A percentile compares a stretch with the other conserved stretches of the same genome.
Conservation (phyloP, 495 filamentous ascomycete genomes). For the Xylaria castorea region DNA sequence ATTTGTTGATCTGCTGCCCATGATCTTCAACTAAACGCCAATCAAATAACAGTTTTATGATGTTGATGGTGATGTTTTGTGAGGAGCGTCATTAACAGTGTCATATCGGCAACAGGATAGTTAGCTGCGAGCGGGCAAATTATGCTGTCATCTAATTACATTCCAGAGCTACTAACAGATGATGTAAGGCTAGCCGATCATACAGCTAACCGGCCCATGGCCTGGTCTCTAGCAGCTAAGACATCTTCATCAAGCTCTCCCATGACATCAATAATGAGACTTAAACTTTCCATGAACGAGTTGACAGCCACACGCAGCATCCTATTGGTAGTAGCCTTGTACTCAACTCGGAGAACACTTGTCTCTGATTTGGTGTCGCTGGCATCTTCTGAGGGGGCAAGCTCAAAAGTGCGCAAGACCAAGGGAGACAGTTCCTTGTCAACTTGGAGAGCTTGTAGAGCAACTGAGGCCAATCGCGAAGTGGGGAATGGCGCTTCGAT, state of each 20-base stretch:
- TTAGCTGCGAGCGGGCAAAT: background rate
- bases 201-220: background rate
- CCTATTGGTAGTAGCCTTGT: constrained; percentile 88
- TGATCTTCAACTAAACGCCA: background rate
- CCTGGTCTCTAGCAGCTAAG: constrained; percentile 47
- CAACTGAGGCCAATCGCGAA: constrained; percentile 76
- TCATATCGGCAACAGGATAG: background rate
- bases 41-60: background rate
- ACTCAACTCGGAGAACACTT: constrained; percentile 73
- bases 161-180: background rate
- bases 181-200: background rate
- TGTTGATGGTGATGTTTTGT: background rate
- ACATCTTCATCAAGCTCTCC: constrained; percentile 89
- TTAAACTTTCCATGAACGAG: constrained; percentile 93
- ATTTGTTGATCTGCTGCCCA: background rate
- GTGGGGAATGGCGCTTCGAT: constrained; percentile 86
- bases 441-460: constrained; percentile 77
- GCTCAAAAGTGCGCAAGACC: constrained; percentile 74
- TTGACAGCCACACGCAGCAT: constrained; percentile 98
- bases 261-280: constrained; percentile 84
- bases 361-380: constrained; percentile 48
- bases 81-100: background rate
- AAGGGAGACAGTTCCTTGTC: constrained; percentile 87
- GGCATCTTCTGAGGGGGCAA: constrained; percentile 47
- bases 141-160: background rate